A percentile compares a stretch with the other conserved stretches of the same genome.
phyloP scores from a whole-genome alignment of 2,329 filamentous ascomycete species.

The Colletotrichum liriopes region DNA sequence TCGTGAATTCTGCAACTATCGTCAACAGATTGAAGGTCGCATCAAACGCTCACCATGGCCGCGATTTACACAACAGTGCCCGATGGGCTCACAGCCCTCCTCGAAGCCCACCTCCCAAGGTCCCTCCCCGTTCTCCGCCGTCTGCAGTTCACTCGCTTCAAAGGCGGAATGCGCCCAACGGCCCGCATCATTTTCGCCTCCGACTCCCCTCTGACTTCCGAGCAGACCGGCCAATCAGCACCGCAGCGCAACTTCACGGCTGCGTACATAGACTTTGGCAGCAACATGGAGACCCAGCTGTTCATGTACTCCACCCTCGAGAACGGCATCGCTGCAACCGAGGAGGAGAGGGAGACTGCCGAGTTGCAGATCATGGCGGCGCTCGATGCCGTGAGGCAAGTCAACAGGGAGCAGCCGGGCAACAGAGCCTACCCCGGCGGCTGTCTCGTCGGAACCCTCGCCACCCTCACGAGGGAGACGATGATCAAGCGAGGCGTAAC shows the following conservation, averaged over 20 bases:
- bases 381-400: conserved; percentile 48
- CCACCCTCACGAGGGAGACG: conserved; percentile 48
- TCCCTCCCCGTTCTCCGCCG: conserved; percentile 75
- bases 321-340: conserved; percentile 43
- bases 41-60: conserved; percentile 6
- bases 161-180: conserved; percentile 58
- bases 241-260: conserved; percentile 62
- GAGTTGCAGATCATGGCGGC: conserved; percentile 54
- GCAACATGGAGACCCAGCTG: conserved; percentile 74
- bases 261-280: conserved; percentile 74
- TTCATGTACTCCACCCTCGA: conserved; percentile 74
- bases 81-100: conserved; percentile 59
- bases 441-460: conserved; percentile 56
- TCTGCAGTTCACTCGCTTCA: conserved; percentile 69
- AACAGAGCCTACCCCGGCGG: conserved; percentile 46
- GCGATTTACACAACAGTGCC: conserved; percentile 51
- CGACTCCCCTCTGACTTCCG: conserved; percentile 16
- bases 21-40: background rate
- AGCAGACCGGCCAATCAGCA: conserved; percentile 28
- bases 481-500: conserved; percentile 36
- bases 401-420: conserved; percentile 48
- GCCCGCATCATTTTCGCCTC: conserved; percentile 60
- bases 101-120: conserved; percentile 68
- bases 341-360: conserved; percentile 46
- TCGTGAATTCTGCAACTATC: background rate